Conservation (phyloP, 202 grass and related monocot species). For the Musa balbisiana region DNA sequence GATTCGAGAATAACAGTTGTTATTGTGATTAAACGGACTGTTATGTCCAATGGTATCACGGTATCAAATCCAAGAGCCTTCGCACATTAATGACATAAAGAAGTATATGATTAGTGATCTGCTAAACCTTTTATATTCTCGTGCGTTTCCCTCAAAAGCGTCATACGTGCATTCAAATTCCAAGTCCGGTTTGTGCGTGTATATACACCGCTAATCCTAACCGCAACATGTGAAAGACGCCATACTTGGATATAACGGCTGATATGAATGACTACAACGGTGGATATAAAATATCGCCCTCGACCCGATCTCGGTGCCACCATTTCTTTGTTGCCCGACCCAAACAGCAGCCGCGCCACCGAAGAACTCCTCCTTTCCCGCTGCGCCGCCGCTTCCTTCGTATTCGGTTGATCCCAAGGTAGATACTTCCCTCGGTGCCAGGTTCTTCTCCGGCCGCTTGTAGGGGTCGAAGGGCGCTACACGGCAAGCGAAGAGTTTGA, state of each 20-base stretch:
- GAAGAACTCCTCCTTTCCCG: constrained; percentile 6
- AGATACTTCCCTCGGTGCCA: constrained; percentile 25
- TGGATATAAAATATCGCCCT: no score
- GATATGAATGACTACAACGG: neutral
- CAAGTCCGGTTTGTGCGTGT: no score
- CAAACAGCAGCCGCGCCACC: neutral
- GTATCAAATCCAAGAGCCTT: neutral
- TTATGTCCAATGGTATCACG: no score
- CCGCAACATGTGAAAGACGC: no score
- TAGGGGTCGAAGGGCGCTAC: constrained; percentile 2
- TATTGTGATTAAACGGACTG: no score
- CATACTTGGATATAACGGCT: no score
- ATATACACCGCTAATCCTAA: no score
- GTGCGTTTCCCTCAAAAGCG: neutral
- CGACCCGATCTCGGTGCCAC: neutral
- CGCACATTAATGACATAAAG: no score
- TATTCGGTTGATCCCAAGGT: neutral
- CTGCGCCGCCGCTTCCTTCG: constrained; percentile 22
- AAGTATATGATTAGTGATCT: no score
- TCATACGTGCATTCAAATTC: neutral
- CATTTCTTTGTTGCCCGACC: neutral
- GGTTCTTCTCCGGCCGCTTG: constrained; percentile 40
- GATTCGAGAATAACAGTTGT: no score
- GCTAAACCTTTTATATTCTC: neutral
- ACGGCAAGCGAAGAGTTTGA: constrained; percentile 47